phyloP scores from a whole-genome alignment of 2,329 filamentous ascomycete species.

The Clonostachys sp. region DNA sequence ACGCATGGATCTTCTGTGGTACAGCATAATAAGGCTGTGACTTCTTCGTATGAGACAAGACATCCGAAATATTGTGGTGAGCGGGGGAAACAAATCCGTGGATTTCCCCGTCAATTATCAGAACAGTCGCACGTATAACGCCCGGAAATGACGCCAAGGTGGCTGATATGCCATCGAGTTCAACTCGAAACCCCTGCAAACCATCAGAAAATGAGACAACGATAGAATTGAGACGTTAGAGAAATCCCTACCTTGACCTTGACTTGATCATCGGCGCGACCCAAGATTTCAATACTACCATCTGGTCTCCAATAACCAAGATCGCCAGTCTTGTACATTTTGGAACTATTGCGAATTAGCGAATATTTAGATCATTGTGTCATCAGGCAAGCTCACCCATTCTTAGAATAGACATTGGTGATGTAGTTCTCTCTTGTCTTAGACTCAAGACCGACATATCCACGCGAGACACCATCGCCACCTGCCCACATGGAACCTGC shows the following conservation, averaged over 20 bases:
- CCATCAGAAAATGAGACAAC: not conserved
- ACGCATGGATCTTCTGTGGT: constrained; percentile 36
- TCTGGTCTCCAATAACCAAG: constrained; percentile 48
- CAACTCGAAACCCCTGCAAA: constrained; percentile 50
- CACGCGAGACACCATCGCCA: constrained; percentile 47
- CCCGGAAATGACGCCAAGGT: constrained; percentile 38
- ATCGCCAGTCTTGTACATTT: constrained; percentile 59
- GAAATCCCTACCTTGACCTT: constrained; percentile 44
- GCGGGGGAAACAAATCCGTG: constrained; percentile 43
- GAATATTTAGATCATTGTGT: not conserved
- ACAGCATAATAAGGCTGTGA: constrained; percentile 52
- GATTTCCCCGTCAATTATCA: constrained; percentile 41
- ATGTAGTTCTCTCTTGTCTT: constrained; percentile 45
- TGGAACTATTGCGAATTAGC: constrained; percentile 19
- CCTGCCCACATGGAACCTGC: constrained; percentile 54
- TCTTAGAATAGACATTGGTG: constrained; percentile 41
- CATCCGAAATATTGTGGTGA: constrained; percentile 23
- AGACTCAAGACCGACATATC: constrained; percentile 48
- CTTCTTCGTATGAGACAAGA: constrained; percentile 32
- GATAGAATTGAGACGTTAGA: not conserved
- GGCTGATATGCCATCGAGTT: constrained; percentile 53
- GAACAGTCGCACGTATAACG: constrained; percentile 39
- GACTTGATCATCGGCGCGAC: constrained; percentile 56
- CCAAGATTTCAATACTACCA: constrained; percentile 49
- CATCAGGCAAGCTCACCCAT: constrained; percentile 34